A percentile compares a stretch with the other conserved stretches of the same genome.
Conservation (phyloP, 1,284 basidiomycete genomes). For the Bjerkandera adusta region DNA sequence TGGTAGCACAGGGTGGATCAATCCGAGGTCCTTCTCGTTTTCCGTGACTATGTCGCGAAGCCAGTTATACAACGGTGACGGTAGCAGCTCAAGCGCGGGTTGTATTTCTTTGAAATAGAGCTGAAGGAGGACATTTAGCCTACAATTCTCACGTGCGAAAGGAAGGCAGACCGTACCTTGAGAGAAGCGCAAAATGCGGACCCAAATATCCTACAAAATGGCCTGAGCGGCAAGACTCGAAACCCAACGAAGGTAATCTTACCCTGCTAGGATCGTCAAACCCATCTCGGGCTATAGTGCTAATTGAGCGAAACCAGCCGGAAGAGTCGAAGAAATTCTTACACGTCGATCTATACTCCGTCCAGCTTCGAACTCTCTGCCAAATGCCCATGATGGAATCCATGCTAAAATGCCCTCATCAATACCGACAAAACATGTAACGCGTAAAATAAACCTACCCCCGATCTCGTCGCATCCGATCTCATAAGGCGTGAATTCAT, state of each 20-base stretch:
- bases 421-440: not conserved
- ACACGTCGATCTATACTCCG: slow-evolving; percentile 32
- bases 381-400: slow-evolving; percentile 42
- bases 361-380: slow-evolving; percentile 35
- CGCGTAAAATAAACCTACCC: slow-evolving; percentile 23
- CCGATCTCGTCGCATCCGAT: slow-evolving; percentile 41
- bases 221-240: not conserved
- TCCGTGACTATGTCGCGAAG: slow-evolving; percentile 33
- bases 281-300: slow-evolving; percentile 38
- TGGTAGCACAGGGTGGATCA: slow-evolving; percentile 40
- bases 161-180: slow-evolving; percentile 23
- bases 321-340: slow-evolving; percentile 13
- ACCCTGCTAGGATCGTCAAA: slow-evolving; percentile 38
- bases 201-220: slow-evolving; percentile 30
- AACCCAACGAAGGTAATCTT: slow-evolving; percentile 10
- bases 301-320: too few species aligned
- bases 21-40: slow-evolving; percentile 33
- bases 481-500: slow-evolving; percentile 41
- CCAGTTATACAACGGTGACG: slow-evolving; percentile 32
- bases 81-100: slow-evolving; percentile 34
- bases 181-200: slow-evolving; percentile 42
- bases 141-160: not conserved
- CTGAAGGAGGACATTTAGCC: slow-evolving; percentile 16
- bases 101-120: slow-evolving; percentile 39
- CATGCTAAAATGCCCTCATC: slow-evolving; percentile 30